Percentiles rank a stretch among this genome's conserved stretches.
phyloP scores from a whole-genome alignment of 1,139 yeast species.

The Kodamaea ohmeri region DNA sequence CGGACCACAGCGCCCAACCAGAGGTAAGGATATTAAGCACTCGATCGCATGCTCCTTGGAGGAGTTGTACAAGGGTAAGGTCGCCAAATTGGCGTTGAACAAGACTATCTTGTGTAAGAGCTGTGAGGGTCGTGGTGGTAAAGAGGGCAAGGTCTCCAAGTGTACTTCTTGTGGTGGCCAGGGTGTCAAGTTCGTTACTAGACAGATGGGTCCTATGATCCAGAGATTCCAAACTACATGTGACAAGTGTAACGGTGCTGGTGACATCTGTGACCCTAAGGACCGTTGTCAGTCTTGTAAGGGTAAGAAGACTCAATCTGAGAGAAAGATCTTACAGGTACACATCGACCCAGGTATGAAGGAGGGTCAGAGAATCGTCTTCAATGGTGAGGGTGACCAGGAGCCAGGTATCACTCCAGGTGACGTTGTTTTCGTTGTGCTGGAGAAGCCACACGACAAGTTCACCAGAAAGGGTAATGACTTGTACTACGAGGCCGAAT shows the following conservation, averaged over 20 bases:
- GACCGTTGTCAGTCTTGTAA: constrained; percentile 85
- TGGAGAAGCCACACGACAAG: constrained; percentile 78
- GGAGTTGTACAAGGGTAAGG: constrained; percentile 92
- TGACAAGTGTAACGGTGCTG: constrained; percentile 89
- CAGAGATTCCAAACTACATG: constrained; percentile 96
- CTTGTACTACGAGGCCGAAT: constrained; percentile 77
- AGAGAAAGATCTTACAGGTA: constrained; percentile 91
- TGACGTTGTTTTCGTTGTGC: constrained; percentile 88
- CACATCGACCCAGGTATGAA: constrained; percentile 97
- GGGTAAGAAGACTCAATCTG: constrained; percentile 85
- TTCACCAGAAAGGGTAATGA: constrained; percentile 91
- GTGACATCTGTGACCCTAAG: constrained; percentile 83
- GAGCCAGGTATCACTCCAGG: constrained; percentile 95
- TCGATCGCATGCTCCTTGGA: constrained; percentile 82
- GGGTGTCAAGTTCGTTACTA: constrained; percentile 89
- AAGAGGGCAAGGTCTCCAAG: constrained; percentile 82
- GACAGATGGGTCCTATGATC: constrained; percentile 99
- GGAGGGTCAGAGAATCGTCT: constrained; percentile 87
- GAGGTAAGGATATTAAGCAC: constrained; percentile 90
- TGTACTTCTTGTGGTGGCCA: constrained; percentile 86
- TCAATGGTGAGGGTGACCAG: constrained; percentile 97
- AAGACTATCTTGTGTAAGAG: constrained; percentile 83
- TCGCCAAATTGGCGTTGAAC: constrained; percentile 89
- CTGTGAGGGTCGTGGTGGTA: constrained; percentile 97
- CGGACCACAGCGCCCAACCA: constrained; percentile 80